phyloP scores from a whole-genome alignment of 371 early-diverging fungal genomes.

The Circinella minor region DNA sequence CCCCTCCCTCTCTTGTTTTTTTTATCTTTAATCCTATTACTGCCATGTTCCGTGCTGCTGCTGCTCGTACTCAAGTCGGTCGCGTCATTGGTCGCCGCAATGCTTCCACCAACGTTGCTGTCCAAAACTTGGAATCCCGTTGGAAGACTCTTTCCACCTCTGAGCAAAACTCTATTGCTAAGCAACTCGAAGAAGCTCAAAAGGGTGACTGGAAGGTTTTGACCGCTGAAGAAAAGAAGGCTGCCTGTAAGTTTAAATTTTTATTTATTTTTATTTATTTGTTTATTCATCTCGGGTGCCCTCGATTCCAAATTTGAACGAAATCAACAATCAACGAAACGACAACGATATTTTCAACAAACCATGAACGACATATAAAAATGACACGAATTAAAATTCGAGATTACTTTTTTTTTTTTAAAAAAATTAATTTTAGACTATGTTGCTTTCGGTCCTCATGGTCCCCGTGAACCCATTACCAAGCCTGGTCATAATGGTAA shows the following conservation, averaged over 20 bases:
- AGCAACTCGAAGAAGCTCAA: constrained; percentile 81
- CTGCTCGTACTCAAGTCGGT: constrained; percentile 37
- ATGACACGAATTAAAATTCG: too few relatives aligned
- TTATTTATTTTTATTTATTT: not conserved
- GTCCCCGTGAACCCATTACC: constrained; percentile 81
- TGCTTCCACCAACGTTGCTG: constrained; percentile 49
- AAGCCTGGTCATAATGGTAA: constrained; percentile 78
- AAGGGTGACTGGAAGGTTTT: constrained; percentile 95
- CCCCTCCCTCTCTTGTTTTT: not conserved
- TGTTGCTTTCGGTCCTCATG: constrained; percentile 95
- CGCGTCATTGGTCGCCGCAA: constrained; percentile 25
- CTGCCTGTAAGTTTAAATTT: constrained; percentile 71
- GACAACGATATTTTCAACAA: too few relatives aligned
- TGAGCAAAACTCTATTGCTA: constrained; percentile 86
- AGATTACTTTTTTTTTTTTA: too few relatives aligned
- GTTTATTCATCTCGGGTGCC: not conserved
- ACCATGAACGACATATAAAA: too few relatives aligned
- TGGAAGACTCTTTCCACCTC: constrained; percentile 87
- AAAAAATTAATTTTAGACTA: constrained; percentile 55
- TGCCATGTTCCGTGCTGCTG: constrained; percentile 46
- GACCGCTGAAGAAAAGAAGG: constrained; percentile 92
- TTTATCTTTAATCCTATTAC: constrained; percentile 6
- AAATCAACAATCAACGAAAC: too few relatives aligned
- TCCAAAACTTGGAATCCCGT: constrained; percentile 76
- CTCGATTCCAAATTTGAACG: too few relatives aligned